Evolutionary conservation across 2,329 filamentous ascomycete genomes (phyloP).

Genomic region (Mycosphaerelloides madeirae): DNA sequence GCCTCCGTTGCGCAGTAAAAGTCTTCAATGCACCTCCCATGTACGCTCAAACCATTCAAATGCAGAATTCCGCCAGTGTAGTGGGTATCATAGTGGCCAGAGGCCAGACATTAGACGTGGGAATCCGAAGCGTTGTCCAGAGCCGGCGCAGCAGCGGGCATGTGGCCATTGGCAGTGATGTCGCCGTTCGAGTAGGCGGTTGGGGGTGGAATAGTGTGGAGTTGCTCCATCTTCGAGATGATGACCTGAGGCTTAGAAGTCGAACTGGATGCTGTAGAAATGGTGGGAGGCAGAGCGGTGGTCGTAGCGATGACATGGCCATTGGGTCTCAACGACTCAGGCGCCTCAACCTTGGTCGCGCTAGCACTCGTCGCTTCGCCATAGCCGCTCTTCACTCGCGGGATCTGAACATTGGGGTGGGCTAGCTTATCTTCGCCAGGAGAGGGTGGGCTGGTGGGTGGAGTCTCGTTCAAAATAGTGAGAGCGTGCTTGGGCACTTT

Average conservation of each 20-base stretch:
- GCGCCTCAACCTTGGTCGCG: neutral
- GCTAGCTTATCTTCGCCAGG: constrained; percentile 2
- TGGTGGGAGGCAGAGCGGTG: neutral
- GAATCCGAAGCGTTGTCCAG: neutral
- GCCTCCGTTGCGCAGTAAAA: no score
- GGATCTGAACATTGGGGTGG: neutral
- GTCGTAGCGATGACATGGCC: neutral
- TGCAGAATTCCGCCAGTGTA: no score
- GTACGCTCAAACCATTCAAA: no score
- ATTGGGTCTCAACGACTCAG: neutral
- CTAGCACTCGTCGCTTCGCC: neutral
- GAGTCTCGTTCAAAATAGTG: constrained; percentile 10
- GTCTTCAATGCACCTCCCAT: no score
- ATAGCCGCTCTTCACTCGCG: neutral
- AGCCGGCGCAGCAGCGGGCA: neutral
- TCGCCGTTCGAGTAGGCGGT: no score
- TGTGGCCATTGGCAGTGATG: neutral
- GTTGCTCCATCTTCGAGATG: neutral
- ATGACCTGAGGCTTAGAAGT: constrained; percentile 1
- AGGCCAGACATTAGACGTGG: no score
- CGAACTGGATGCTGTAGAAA: no score
- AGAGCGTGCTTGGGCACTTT: constrained; percentile 20
- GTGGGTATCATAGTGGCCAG: no score
- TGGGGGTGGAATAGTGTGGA: no score
- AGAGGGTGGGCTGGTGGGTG: constrained; percentile 17